Conservation (phyloP, 2,329 filamentous ascomycete species). For the Alternaria sp. region DNA sequence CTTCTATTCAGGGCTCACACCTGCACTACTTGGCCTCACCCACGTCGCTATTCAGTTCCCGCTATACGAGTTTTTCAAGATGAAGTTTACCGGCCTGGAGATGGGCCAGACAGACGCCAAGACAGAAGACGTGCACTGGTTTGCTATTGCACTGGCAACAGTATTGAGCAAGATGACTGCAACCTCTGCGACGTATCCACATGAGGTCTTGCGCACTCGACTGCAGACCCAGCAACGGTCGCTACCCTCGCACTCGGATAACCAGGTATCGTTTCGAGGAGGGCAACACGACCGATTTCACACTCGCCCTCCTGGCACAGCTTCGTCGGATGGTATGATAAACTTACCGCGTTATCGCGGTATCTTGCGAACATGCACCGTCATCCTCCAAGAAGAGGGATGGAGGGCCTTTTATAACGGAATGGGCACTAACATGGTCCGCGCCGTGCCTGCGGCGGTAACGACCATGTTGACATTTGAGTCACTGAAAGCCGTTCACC, state of each 20-base stretch:
- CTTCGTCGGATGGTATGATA: slow-evolving; percentile 66
- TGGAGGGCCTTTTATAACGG: slow-evolving; percentile 97
- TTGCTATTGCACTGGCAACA: slow-evolving; percentile 85
- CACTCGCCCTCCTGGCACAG: slow-evolving; percentile 55
- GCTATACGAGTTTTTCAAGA: slow-evolving; percentile 92
- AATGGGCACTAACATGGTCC: slow-evolving; percentile 96
- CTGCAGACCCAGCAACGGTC: slow-evolving; percentile 91
- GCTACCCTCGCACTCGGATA: slow-evolving; percentile 56
- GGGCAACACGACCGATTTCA: slow-evolving; percentile 51
- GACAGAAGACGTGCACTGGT: slow-evolving; percentile 73
- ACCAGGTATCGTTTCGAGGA: slow-evolving; percentile 61
- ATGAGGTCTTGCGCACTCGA: slow-evolving; percentile 93
- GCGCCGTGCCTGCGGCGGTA: slow-evolving; percentile 92
- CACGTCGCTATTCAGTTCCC: slow-evolving; percentile 98
- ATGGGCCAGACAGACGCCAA: slow-evolving; percentile 75
- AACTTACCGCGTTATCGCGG: slow-evolving; percentile 72
- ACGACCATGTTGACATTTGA: slow-evolving; percentile 99
- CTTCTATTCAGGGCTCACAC: slow-evolving; percentile 94
- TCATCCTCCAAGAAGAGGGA: slow-evolving; percentile 88
- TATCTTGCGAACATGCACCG: slow-evolving; percentile 80
- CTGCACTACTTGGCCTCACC: slow-evolving; percentile 87
- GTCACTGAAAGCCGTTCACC: slow-evolving; percentile 67
- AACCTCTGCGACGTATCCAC: slow-evolving; percentile 94
- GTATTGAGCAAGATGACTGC: slow-evolving; percentile 94
- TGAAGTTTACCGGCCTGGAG: slow-evolving; percentile 84